Conservation (phyloP, 2,329 filamentous ascomycete genomes). For the Magnaporthiopsis incrustans region DNA sequence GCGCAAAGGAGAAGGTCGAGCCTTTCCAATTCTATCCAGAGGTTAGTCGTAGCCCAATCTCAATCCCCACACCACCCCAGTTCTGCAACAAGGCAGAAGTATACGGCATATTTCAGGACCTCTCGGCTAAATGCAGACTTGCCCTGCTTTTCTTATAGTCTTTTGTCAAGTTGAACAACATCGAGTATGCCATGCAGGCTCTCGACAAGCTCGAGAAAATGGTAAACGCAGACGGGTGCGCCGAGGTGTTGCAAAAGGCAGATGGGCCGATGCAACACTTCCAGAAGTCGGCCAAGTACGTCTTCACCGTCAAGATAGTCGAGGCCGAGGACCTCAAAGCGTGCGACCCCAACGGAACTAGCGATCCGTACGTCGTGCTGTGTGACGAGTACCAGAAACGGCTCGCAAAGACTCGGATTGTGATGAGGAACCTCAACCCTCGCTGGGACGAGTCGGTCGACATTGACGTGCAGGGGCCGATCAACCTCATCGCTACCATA, state of each 20-base stretch:
- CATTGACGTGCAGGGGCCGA: slow-evolving; percentile 81
- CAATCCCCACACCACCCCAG: neutral
- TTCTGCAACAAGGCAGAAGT: neutral
- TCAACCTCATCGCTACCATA: slow-evolving; percentile 93
- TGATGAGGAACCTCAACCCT: slow-evolving; percentile 84
- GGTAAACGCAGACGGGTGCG: slow-evolving; percentile 88
- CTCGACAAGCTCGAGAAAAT: slow-evolving; percentile 83
- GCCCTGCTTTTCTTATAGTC: slow-evolving; percentile 47
- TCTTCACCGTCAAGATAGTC: slow-evolving; percentile 98
- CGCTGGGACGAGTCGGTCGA: slow-evolving; percentile 97
- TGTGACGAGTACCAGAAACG: slow-evolving; percentile 97
- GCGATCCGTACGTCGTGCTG: slow-evolving; percentile 94
- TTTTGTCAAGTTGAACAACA: slow-evolving; percentile 95
- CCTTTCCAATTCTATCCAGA: slow-evolving; percentile 95
- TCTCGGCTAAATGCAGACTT: slow-evolving; percentile 1
- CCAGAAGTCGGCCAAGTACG: slow-evolving; percentile 71
- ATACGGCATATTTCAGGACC: neutral
- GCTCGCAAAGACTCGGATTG: slow-evolving; percentile 85
- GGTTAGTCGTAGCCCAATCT: slow-evolving; percentile 40
- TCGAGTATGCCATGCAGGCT: slow-evolving; percentile 89
- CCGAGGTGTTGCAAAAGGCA: slow-evolving; percentile 67
- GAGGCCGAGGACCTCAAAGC: slow-evolving; percentile 96
- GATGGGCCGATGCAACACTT: slow-evolving; percentile 61
- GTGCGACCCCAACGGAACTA: slow-evolving; percentile 90
- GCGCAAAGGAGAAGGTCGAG: slow-evolving; percentile 83